A percentile compares a stretch with the other conserved stretches of the same genome.
Evolutionary conservation across 441 rosid species (phyloP).

Genomic region (Bruguiera hainesii): DNA sequence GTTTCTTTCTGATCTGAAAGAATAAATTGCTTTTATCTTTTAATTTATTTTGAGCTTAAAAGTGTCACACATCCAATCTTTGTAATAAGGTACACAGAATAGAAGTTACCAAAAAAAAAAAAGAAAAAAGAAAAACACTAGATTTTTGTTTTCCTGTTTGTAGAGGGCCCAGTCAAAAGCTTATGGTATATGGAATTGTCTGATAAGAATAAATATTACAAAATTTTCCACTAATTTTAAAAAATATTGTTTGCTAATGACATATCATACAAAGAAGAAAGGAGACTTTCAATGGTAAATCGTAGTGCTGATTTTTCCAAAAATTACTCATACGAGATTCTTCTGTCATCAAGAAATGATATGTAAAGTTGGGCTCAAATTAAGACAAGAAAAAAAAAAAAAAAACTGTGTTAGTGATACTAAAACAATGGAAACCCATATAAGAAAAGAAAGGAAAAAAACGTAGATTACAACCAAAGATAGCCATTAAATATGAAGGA

Average conservation of each 20-base stretch:
- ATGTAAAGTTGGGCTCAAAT: no score
- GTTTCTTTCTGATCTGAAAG: slow-evolving; percentile 15
- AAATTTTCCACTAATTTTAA: not conserved
- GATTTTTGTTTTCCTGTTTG: not conserved
- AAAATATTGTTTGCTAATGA: not conserved
- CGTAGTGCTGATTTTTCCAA: no score
- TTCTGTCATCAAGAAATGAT: no score
- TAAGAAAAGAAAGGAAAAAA: not conserved
- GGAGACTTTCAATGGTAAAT: not conserved
- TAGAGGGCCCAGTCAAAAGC: not conserved
- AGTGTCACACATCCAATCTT: slow-evolving; percentile 23
- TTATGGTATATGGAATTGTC: not conserved
- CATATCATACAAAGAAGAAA: not conserved
- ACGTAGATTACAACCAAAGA: not conserved
- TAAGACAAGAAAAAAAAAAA: no score
- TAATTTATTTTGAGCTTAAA: not conserved
- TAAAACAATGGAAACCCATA: not conserved
- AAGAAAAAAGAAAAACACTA: no score
- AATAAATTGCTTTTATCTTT: slow-evolving; percentile 15
- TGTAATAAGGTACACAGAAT: not conserved
- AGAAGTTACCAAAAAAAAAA: not conserved
- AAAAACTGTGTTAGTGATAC: no score
- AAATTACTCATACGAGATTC: no score
- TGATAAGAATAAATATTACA: not conserved
- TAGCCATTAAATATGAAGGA: slow-evolving; percentile 4